Conservation (phyloP, 148 eudicot species). For the Amaranthus palmeri region DNA sequence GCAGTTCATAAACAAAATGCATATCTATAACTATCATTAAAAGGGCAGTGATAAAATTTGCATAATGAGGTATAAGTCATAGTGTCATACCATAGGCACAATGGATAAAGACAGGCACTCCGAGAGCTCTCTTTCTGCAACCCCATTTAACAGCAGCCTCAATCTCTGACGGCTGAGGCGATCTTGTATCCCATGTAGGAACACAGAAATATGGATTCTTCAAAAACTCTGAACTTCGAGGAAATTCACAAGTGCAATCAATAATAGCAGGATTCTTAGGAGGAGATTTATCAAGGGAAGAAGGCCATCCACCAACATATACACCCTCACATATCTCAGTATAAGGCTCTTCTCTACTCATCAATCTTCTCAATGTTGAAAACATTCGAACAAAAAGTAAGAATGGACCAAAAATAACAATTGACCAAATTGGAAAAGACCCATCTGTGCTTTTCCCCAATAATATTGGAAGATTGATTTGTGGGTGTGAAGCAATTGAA, state of each 20-base stretch:
- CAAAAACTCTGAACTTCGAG: conserved; percentile 34
- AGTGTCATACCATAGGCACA: conserved; percentile 99
- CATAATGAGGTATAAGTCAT: conserved; percentile 3
- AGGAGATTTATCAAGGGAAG: conserved; percentile 45
- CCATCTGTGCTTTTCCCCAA: conserved; percentile 74
- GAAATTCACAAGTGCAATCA: conserved; percentile 89
- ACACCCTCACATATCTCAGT: conserved; percentile 65
- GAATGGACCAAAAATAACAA: conserved; percentile 63
- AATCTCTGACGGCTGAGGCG: conserved; percentile 63
- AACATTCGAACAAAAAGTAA: conserved; percentile 57
- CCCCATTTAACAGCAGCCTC: conserved; percentile 89
- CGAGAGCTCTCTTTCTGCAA: conserved; percentile 67
- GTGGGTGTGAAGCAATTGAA: conserved; percentile 71
- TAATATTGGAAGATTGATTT: conserved; percentile 67
- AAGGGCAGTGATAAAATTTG: not conserved
- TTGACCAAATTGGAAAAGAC: conserved; percentile 61
- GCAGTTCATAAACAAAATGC: not conserved
- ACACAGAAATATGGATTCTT: conserved; percentile 66
- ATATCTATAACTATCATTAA: not conserved
- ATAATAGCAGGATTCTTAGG: conserved; percentile 81
- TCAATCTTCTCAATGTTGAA: conserved; percentile 47
- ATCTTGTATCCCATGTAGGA: conserved; percentile 85
- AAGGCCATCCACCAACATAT: conserved; percentile 96
- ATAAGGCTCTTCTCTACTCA: conserved; percentile 57
- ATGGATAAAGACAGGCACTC: conserved; percentile 60